Evolutionary conservation across 1,284 basidiomycete species (phyloP).

Genomic region (Rugosomyces carneus): DNA sequence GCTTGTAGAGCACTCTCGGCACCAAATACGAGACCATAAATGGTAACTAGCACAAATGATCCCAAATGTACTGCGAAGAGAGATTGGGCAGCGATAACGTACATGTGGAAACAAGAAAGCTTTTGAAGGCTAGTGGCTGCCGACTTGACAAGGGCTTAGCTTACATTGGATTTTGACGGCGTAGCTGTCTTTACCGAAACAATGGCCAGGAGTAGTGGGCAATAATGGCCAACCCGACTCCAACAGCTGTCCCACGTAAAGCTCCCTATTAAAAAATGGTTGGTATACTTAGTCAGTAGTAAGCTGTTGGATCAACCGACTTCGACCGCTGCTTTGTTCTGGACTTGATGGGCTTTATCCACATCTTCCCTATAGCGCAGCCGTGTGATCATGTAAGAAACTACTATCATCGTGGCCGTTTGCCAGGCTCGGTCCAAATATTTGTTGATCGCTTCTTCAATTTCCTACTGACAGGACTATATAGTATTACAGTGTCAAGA

Average conservation of each 20-base stretch:
- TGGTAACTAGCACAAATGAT: slow-evolving; percentile 28
- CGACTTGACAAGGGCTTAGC: slow-evolving; percentile 36
- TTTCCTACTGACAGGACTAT: too few species aligned
- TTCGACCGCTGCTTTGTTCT: slow-evolving; percentile 46
- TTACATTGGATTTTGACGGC: background rate
- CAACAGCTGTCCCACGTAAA: slow-evolving; percentile 39
- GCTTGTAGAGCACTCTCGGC: slow-evolving; percentile 72
- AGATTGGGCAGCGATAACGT: slow-evolving; percentile 24
- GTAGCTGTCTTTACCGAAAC: slow-evolving; percentile 49
- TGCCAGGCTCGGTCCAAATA: too few species aligned
- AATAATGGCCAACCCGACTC: slow-evolving; percentile 55
- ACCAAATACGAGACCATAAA: slow-evolving; percentile 67
- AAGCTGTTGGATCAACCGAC: slow-evolving; percentile 25
- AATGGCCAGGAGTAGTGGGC: slow-evolving; percentile 74
- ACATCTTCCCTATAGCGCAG: slow-evolving; percentile 44
- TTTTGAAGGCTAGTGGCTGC: slow-evolving; percentile 79
- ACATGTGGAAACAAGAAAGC: slow-evolving; percentile 62
- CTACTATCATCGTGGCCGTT: background rate
- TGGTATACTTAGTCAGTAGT: slow-evolving; percentile 2
- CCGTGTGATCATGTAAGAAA: slow-evolving; percentile 34
- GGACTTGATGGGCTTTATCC: slow-evolving; percentile 48
- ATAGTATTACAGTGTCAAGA: too few species aligned
- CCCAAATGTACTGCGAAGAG: background rate
- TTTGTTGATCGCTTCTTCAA: too few species aligned
- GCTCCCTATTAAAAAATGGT: slow-evolving; percentile 45